These are phyloP conservation scores for Bjerkandera adusta DNA, from an alignment of 1,284 basidiomycete species.

Conservation along the genomic window DNA sequence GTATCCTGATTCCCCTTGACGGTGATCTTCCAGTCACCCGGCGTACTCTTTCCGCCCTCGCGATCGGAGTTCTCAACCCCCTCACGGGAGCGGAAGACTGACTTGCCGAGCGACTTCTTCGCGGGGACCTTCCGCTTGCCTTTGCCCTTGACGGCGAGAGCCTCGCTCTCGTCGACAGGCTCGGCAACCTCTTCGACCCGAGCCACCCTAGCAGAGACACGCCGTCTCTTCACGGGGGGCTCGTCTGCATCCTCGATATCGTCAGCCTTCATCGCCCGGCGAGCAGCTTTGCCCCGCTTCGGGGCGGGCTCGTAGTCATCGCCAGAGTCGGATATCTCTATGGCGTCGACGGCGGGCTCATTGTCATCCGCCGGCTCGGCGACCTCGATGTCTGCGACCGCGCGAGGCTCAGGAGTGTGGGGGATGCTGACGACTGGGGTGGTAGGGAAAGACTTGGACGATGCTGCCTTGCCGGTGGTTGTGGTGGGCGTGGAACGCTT, in stretches of 20 bases:
- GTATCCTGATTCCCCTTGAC: constrained; percentile 7
- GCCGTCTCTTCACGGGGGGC: constrained; percentile 4
- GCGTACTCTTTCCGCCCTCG: constrained; percentile 14
- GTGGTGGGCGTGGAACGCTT: not conserved
- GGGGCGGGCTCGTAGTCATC: not conserved
- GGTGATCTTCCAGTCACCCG: constrained; percentile 14
- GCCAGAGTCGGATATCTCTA: not conserved
- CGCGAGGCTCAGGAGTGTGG: not conserved
- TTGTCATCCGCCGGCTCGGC: not conserved
- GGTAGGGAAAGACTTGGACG: not conserved
- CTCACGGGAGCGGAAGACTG: constrained; percentile 18
- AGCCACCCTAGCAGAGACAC: not conserved
- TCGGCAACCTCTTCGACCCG: not conserved
- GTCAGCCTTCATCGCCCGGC: not conserved
- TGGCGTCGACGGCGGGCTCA: not conserved
- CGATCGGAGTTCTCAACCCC: constrained; percentile 18
- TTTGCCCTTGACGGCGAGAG: constrained; percentile 8
- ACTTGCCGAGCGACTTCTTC: constrained; percentile 4
- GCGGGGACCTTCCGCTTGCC: constrained; percentile 4
- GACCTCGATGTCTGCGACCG: not conserved
- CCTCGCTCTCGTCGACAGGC: not conserved
- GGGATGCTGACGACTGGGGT: not conserved
- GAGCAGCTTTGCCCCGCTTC: not conserved
- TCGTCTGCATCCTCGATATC: constrained; percentile 1
- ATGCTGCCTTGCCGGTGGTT: not conserved